These are phyloP conservation scores for Verticillium longisporum DNA, from an alignment of 2,329 filamentous ascomycete genomes.

Conservation along the genomic window DNA sequence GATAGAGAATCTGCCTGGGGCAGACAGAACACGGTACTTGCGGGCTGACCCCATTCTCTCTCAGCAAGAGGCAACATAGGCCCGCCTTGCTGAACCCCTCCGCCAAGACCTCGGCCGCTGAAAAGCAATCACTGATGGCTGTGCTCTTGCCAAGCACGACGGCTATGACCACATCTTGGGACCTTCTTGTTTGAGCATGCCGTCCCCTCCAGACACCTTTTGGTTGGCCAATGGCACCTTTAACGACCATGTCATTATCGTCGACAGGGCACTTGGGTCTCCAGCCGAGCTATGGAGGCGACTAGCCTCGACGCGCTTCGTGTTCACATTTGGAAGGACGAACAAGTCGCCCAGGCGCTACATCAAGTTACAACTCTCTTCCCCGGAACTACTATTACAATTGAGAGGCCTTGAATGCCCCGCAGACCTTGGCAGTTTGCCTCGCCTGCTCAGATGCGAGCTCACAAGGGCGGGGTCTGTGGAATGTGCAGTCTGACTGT, in stretches of 20 bases:
- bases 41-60: too few species aligned
- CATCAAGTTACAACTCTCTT: not conserved
- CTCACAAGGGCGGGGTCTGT: not conserved
- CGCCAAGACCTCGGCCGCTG: not conserved
- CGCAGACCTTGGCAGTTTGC: not conserved
- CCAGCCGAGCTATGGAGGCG: not conserved
- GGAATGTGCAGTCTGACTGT: not conserved
- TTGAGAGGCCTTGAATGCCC: not conserved
- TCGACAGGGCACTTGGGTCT: not conserved
- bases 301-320: not conserved
- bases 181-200: not conserved
- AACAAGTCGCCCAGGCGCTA: not conserved
- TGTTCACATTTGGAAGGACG: not conserved
- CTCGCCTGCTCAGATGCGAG: not conserved
- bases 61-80: not conserved
- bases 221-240: not conserved
- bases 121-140: not conserved
- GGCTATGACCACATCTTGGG: not conserved
- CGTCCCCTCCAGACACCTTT: not conserved
- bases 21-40: too few species aligned
- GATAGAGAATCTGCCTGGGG: not conserved
- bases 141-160: not conserved
- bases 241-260: not conserved
- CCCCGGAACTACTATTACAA: not conserved
- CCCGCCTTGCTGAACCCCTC: not conserved